phyloP scores from a whole-genome alignment of 495 filamentous ascomycete species.

The Cladorrhinum samala region DNA sequence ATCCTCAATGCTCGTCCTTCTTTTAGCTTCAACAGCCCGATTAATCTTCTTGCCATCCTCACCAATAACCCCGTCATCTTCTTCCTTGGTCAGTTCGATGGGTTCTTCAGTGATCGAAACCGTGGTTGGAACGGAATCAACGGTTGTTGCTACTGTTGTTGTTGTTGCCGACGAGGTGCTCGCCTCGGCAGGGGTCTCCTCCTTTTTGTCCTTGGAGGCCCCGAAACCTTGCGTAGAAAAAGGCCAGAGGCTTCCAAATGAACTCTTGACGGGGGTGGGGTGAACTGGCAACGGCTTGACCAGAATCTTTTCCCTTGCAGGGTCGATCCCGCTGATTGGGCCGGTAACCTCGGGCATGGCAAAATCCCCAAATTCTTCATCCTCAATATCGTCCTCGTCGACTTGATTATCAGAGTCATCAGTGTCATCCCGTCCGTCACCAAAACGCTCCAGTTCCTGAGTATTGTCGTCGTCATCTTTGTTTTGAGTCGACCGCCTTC shows the following conservation, averaged over 20 bases:
- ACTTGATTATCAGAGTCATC: conserved; percentile 25
- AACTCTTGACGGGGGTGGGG: conserved; percentile 29
- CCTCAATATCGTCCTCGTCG: conserved; percentile 40
- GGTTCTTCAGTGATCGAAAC: conserved; percentile 21
- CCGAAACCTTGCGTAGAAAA: conserved; percentile 30
- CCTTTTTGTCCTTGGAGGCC: conserved; percentile 26
- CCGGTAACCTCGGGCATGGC: conserved; percentile 43
- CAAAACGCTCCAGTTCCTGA: conserved; percentile 36
- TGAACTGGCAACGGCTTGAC: conserved; percentile 44
- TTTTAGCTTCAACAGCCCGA: conserved; percentile 45
- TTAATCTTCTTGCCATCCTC: conserved; percentile 41
- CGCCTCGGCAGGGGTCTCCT: conserved; percentile 19
- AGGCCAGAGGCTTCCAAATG: conserved; percentile 44
- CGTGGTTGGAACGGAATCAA: background rate
- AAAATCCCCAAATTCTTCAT: conserved; percentile 49
- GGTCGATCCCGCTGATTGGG: conserved; percentile 30
- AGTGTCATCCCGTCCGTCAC: conserved; percentile 41
- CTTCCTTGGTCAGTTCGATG: conserved; percentile 25
- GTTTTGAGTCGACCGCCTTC: background rate
- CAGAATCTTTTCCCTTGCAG: conserved; percentile 28
- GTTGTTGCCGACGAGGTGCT: conserved; percentile 11
- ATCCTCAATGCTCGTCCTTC: conserved; percentile 52
- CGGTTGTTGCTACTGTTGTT: background rate
- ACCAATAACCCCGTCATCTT: conserved; percentile 22
- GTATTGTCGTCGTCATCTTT: conserved; percentile 1